phyloP scores from a whole-genome alignment of 345 rosid genomes.

The Melaleuca alternifolia region DNA sequence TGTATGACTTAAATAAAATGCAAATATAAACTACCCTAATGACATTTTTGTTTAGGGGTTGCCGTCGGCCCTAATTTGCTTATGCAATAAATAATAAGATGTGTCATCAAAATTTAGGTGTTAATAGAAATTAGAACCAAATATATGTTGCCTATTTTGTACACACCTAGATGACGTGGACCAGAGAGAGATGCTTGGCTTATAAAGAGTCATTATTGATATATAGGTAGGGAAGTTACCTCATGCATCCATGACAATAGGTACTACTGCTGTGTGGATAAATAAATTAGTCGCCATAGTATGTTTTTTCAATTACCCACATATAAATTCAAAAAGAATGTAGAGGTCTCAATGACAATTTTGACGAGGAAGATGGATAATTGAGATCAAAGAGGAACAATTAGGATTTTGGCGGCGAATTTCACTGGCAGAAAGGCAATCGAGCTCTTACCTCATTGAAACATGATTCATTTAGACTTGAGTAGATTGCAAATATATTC shows the following conservation, averaged over 20 bases:
- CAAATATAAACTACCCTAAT: neutral
- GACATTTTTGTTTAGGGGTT: neutral
- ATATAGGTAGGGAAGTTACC: neutral
- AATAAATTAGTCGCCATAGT: neutral
- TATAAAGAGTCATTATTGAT: neutral
- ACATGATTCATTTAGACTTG: neutral
- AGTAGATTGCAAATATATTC: neutral
- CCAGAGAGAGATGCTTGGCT: neutral
- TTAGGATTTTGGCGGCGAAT: neutral
- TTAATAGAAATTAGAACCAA: neutral
- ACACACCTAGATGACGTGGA: neutral
- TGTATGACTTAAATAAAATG: neutral
- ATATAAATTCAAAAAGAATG: neutral
- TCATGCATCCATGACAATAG: neutral
- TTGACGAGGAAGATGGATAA: neutral
- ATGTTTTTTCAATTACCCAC: neutral
- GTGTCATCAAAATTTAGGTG: neutral
- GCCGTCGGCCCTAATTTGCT: neutral
- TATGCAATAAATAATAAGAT: neutral
- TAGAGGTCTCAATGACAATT: neutral
- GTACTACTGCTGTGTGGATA: neutral
- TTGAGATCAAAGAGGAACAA: neutral
- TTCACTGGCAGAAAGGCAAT: neutral
- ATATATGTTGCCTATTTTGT: neutral
- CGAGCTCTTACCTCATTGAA: neutral